A percentile compares a stretch with the other conserved stretches of the same genome.
phyloP scores from a whole-genome alignment of 495 filamentous ascomycete genomes.

The Neurospora hispaniola region DNA sequence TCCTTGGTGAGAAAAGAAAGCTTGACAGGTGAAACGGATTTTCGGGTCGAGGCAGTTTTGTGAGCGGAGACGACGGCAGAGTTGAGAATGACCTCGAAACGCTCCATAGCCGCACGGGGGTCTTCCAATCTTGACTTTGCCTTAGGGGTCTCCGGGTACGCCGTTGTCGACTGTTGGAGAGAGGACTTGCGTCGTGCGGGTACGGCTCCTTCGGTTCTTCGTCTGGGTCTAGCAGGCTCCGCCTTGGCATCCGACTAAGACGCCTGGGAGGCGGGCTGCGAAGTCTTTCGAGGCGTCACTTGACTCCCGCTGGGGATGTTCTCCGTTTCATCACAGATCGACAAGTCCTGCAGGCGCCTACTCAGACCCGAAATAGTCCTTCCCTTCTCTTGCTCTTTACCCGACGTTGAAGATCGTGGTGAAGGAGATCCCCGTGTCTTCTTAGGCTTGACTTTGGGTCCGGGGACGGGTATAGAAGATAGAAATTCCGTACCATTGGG shows the following conservation, averaged over 20 bases:
- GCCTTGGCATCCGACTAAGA: conserved; percentile 10
- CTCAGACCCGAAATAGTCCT: conserved; percentile 10
- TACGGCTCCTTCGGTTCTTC: conserved; percentile 3
- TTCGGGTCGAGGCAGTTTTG: conserved; percentile 9
- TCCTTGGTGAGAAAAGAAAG: conserved; percentile 55
- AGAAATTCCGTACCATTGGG: conserved; percentile 56
- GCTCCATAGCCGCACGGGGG: conserved; percentile 6
- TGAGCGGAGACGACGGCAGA: conserved; percentile 4
- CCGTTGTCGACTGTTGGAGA: background rate
- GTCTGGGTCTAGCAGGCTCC: conserved; percentile 2
- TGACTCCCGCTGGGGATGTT: conserved; percentile 18
- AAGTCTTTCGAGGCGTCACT: conserved; percentile 24
- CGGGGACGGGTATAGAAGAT: conserved; percentile 13
- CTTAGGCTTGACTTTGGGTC: conserved; percentile 8
- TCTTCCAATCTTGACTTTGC: conserved; percentile 8
- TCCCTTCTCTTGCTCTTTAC: conserved; percentile 13
- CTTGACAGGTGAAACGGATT: conserved; percentile 24
- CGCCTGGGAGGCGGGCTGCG: conserved; percentile 2
- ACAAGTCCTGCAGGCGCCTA: conserved; percentile 17
- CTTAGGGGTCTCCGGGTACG: conserved; percentile 3
- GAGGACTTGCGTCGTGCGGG: conserved; percentile 2
- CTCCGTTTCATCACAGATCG: conserved; percentile 14
- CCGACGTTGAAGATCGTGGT: conserved; percentile 14
- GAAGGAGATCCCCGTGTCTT: conserved; percentile 21
- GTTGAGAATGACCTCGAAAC: conserved; percentile 11